Percentiles rank a stretch among this genome's conserved stretches.
Conservation (phyloP, 768 basidiomycete genomes). For the Suillus weaverae region DNA sequence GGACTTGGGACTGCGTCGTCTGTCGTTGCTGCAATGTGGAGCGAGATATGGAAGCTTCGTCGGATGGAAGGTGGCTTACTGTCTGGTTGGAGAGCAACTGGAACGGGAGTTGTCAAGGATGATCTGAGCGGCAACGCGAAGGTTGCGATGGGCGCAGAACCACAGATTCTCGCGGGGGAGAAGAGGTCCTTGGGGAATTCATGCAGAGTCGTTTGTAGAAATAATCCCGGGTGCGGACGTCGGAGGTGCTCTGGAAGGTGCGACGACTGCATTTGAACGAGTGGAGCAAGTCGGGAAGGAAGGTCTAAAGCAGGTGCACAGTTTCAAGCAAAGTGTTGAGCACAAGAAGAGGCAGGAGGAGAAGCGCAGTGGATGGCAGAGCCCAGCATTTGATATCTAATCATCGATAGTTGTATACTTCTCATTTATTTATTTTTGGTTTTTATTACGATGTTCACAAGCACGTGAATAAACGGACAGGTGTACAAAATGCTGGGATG, state of each 20-base stretch:
- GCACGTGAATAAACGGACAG: background rate
- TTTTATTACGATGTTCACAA: background rate
- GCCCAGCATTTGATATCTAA: constrained; percentile 44
- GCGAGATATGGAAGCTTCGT: constrained; percentile 61
- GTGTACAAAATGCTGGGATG: background rate
- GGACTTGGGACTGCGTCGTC: constrained; percentile 52
- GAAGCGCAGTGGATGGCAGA: constrained; percentile 46
- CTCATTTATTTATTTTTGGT: background rate
- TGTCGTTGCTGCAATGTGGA: constrained; percentile 64
- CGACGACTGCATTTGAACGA: constrained; percentile 32
- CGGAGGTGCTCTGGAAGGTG: constrained; percentile 7
- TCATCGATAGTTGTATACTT: no score
- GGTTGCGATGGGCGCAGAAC: constrained; percentile 72
- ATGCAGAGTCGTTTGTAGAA: constrained; percentile 37
- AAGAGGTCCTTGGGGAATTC: constrained; percentile 67
- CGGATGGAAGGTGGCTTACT: constrained; percentile 36
- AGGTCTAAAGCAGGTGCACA: constrained; percentile 36
- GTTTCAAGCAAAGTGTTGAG: constrained; percentile 46
- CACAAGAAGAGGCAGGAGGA: constrained; percentile 42
- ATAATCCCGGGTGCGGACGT: background rate
- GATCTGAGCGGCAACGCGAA: constrained; percentile 34
- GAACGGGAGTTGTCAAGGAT: constrained; percentile 63
- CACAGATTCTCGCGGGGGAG: constrained; percentile 67
- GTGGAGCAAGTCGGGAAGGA: constrained; percentile 34
- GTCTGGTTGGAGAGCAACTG: constrained; percentile 53